Evolutionary conservation across 768 basidiomycete genomes (phyloP), one percentile per base, ranked within the genome.

Genomic region (Lentinus tigrinus): DNA sequence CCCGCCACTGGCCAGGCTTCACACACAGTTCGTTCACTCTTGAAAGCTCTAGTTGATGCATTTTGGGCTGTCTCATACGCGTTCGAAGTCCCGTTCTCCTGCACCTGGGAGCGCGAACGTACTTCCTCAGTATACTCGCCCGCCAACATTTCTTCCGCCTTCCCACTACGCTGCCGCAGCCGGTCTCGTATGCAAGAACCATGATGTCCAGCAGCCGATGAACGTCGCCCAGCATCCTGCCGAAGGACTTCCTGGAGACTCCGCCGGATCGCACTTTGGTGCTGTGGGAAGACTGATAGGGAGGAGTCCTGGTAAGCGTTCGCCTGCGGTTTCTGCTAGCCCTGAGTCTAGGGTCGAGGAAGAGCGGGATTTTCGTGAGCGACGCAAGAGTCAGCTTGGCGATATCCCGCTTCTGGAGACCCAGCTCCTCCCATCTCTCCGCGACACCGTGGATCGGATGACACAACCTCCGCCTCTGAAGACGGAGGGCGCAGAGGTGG

Each of bases 391-490:
- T 60, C 74, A 81, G 52, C 70, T 82, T 17, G 75, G 72, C 11
- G 83, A 83, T 51, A 71, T 89, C 4, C 83, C 85, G 6, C 74
- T 84, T 26, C 68, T 89, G 28, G 88, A 91, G 61, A 74, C 82
- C 0, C 81, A 87, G 26, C 75, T 91, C 4, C 69, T 91, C 37
- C 89, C 89, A 9, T 85, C 87, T 17, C 74, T 91, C 36, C 78
- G 82, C 40, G 88, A 90, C 55, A 91, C 89, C 0, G 79, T 91
- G 37, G 81, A 86, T 63, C 81, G 83, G 46, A 91, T 91, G 89
- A 91, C 89, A 2, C 66, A 65, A 26, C 65, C 69, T 8, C 56
- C 63, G 14, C 58, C 44, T 48, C 44, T 57, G 36, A 13, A 54
- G 52, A 19, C 54, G 36, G 44, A 60, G 19, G 31, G n/a, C 39